These are phyloP conservation scores for Fusarium mangiferae DNA, from an alignment of 2,329 filamentous ascomycete genomes.

Conservation along the genomic window DNA sequence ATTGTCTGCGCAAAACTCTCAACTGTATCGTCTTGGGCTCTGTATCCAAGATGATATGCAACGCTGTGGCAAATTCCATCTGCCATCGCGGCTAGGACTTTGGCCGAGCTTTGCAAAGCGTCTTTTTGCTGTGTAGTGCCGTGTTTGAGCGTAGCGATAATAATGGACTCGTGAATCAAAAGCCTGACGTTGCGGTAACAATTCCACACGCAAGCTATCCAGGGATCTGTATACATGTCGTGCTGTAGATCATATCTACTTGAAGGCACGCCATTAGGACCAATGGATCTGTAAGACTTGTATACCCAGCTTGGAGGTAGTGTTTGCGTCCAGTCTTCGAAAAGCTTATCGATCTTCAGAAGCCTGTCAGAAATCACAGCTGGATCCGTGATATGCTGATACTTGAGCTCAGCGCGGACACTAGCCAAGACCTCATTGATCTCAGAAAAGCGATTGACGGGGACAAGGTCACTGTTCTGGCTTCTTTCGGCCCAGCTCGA, in stretches of 20 bases:
- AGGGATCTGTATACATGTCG: conserved; percentile 28
- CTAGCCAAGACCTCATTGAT: conserved; percentile 24
- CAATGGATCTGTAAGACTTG: conserved; percentile 18
- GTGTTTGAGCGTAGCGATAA: conserved; percentile 21
- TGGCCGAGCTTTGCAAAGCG: conserved; percentile 9
- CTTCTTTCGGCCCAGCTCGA: conserved; percentile 25
- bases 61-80: conserved; percentile 33
- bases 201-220: conserved; percentile 38
- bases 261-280: conserved; percentile 2
- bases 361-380: conserved; percentile 4
- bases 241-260: conserved; percentile 16
- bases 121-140: conserved; percentile 7
- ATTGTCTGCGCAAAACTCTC: not conserved
- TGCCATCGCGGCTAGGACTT: conserved; percentile 15
- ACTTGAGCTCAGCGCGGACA: conserved; percentile 23
- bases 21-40: not conserved
- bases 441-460: conserved; percentile 20
- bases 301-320: conserved; percentile 18
- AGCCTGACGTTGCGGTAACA: conserved; percentile 33
- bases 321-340: conserved; percentile 7
- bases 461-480: not conserved
- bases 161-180: conserved; percentile 34
- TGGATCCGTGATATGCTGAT: conserved; percentile 17
- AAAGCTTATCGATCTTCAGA: conserved; percentile 18
- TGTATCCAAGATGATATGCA: conserved; percentile 31